Percentiles rank a stretch among this genome's conserved stretches.
These are phyloP conservation scores for Erodium texanum DNA, from an alignment of 441 rosid species.

Conservation along the genomic window DNA sequence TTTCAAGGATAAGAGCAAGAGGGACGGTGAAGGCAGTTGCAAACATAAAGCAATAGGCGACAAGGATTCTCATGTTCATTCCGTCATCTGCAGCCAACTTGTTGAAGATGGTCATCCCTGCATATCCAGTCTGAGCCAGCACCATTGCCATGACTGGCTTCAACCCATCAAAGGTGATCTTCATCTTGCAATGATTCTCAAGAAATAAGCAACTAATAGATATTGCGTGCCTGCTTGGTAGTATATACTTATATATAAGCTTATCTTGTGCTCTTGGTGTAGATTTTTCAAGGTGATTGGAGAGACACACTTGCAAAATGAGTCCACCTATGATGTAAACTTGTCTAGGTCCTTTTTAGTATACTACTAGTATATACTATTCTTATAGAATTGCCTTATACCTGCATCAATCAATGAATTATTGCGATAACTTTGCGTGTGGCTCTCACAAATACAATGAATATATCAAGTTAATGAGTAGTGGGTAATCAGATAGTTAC, in stretches of 20 bases:
- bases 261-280: too few relatives aligned
- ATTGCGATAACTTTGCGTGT: too few relatives aligned
- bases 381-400: too few relatives aligned
- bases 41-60: conserved; percentile 25
- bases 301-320: neutral
- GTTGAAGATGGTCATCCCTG: conserved; percentile 18
- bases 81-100: conserved; percentile 23
- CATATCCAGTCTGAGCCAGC: conserved; percentile 13
- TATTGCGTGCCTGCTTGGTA: too few relatives aligned
- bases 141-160: conserved; percentile 21
- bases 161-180: neutral
- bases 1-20: conserved; percentile 28
- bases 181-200: neutral
- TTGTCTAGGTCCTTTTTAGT: neutral
- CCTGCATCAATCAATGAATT: too few relatives aligned
- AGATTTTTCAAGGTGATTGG: too few relatives aligned
- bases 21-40: conserved; percentile 24
- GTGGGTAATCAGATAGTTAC: too few relatives aligned
- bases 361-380: too few relatives aligned
- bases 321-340: neutral
- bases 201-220: neutral
- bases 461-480: too few relatives aligned
- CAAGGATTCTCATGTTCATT: conserved; percentile 21
- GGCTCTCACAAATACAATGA: too few relatives aligned
- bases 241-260: too few relatives aligned